Base-by-base conservation (phyloP, 805 yeast genomes). In the Yarrowia yakushimensis region DNA sequence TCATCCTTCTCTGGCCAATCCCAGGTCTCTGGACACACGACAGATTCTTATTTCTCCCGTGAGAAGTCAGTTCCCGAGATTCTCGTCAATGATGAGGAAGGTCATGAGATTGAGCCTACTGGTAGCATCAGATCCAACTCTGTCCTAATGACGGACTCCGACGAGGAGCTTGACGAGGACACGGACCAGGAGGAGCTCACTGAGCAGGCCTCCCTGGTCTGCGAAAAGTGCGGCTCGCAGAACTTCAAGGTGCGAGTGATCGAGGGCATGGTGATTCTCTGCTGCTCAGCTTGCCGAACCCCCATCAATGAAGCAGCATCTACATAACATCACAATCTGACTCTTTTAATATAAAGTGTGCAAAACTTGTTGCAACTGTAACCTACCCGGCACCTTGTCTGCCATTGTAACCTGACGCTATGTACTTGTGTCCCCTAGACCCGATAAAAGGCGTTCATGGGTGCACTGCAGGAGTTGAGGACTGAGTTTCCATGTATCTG, bases 281-380 rank as follows among this genome's bases (percentile, higher is more conserved):
- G 61, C 23, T 55, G 61, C 39, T 55, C 61, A 17, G 61, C 46
- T 10, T 55, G 61, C 28, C 48, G 61, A 52, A 52, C 59, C 8
- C 59, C 59, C 31, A 52, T 52, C 17, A 52, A 12, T 22, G 43
- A 52, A 27, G 59, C 59, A 17, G 59, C 42, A 17, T 52, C 59
- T 34, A 52, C 59, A 18, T 52, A 36, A 22, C 6, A n/a, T 8
- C 6, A 4, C 13, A 22, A 12, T 1, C 13, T 17, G 52, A 30
- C 36, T 43, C n/a, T 43, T 27, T 43, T 23, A 27, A 43, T 27
- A 43, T 25, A 6, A 34, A 12, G 6, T 34, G 17, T 31, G n/a
- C 17, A 31, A n/a, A 3, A 31, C 34, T 7, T 34, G 10, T n/a
- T n/a, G 20, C 20, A 34, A 17, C 20, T 34, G 37, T 34, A 34